Evolutionary conservation across 1,139 yeast species (phyloP), one percentile per base, ranked within the genome.

Genomic region (Hansenula lynferdii): DNA sequence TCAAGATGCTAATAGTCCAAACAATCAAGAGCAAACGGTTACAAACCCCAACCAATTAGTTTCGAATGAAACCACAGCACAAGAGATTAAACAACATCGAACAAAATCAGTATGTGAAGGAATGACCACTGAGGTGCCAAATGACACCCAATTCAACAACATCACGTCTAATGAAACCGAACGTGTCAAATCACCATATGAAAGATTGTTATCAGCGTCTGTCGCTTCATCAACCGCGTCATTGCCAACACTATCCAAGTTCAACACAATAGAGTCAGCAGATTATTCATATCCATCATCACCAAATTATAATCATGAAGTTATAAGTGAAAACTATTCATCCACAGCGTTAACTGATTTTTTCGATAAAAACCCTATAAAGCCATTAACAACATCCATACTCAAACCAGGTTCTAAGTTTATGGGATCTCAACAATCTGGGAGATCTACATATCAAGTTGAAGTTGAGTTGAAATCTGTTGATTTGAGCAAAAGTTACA

Each of bases 351-450:
- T 33, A 11, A 24, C 29, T 23, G 38, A 35, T 24, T 29, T 29
- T n/a, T 25, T 29, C 19, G 19, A 6, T 15, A 17, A 26, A 30
- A 36, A 23, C 14, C 33, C 15, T 20, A 19, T 35, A 28, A 37
- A 35, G 35, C 47, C 48, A 12, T 34, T 37, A 7, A 43, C 47
- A 1, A 41, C 49, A 9, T 47, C 54, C 1, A 42, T 73, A 42
- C 62, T 85, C 22, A 71, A 75, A 42, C 83, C 92, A 7, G 83
- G 85, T 37, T 69, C 86, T 24, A 65, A 59, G 31, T 85, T 79
- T 50, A 57, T 69, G 6, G 95, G 95, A 2, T 75, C 79, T 18
- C 95, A 85, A 56, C 84, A 77, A 52, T 77, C 86, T n/a, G 87
- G 85, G 1, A 65, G 74, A 45, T 70, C 77, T 4, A 72, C 76